Evolutionary conservation across 352 stramenopile genomes (phyloP).

Genomic region (Phytophthora chlamydospora): DNA sequence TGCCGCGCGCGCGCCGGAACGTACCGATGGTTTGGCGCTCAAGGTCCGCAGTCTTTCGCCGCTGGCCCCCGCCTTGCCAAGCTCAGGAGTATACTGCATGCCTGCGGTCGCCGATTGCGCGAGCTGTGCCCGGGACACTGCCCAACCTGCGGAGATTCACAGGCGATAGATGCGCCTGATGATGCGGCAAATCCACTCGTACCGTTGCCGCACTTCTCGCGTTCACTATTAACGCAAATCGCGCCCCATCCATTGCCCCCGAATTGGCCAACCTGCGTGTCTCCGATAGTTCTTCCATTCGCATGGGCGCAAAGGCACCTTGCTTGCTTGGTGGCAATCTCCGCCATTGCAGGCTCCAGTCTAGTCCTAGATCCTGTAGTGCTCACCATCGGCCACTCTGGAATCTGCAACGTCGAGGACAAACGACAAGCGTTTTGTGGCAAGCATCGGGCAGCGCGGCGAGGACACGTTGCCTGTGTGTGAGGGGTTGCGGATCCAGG

Average conservation of each 20-base stretch:
- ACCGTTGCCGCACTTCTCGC: slow-evolving; percentile 5
- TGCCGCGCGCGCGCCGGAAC: too few relatives aligned
- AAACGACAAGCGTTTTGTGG: background rate
- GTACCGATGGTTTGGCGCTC: too few relatives aligned
- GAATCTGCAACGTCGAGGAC: slow-evolving; percentile 11
- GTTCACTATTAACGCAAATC: slow-evolving; percentile 5
- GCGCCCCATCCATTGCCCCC: slow-evolving; percentile 9
- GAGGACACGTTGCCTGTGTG: background rate
- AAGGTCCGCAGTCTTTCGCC: too few relatives aligned
- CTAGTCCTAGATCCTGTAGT: slow-evolving; percentile 13
- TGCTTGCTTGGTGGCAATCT: too few relatives aligned
- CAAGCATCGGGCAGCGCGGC: background rate
- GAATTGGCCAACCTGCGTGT: slow-evolving; percentile 8
- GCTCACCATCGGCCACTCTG: background rate
- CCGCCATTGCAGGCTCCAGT: slow-evolving; percentile 1
- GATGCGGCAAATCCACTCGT: slow-evolving; percentile 8
- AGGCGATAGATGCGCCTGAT: slow-evolving; percentile 2
- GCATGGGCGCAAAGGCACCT: too few relatives aligned
- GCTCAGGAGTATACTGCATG: too few relatives aligned
- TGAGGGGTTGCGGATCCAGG: too few relatives aligned
- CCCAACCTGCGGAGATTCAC: too few relatives aligned
- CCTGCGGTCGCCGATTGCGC: too few relatives aligned
- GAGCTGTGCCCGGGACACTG: too few relatives aligned
- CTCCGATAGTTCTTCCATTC: slow-evolving; percentile 16
- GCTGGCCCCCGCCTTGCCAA: too few relatives aligned